Evolutionary conservation across 2,329 filamentous ascomycete genomes (phyloP), one percentile per base, ranked within the genome.

Genomic region (Diplodia intermedia): DNA sequence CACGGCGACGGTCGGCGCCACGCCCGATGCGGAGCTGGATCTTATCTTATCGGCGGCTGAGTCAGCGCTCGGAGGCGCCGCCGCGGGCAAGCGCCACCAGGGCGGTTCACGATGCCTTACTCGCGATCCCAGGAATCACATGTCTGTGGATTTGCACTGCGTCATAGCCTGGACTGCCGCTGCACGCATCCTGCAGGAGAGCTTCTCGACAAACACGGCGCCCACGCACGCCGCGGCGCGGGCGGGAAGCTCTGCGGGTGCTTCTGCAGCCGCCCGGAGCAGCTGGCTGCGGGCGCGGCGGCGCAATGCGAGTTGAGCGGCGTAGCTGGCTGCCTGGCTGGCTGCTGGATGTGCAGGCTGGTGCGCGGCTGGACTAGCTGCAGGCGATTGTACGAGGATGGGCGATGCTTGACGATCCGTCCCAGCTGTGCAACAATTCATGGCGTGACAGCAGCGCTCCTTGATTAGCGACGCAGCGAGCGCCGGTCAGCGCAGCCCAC

Each of bases 391-490:
- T 49, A 50, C 57, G 38, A 43, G 54, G 33, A 57, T 40, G 43
- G 40, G 57, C 38, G 56, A 60, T 49, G 57, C 53, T 63, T 53
- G 60, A 63, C 60, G 60, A 63, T 63, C 57, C 50, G 60, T 20
- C 43, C 40, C 50, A 52, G 54, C 47, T 20, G 47, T 52, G 60
- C 47, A 38, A 52, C 60, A 36, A n/a, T 33, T 49, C 43, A 56
- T 63, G 60, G 60, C 26, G 38, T 63, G 60, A 63, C 60, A 52
- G 60, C 60, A 52, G 60, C 60, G 33, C 43, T 50, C 60, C 31
- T 61, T 61, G 57, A 61, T 61, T 61, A 47, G 56, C 40, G 40
- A 38, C 43, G 60, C 60, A 29, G 33, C 18, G 54, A 52, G 47
- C 57, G 31, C 60, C 60, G 60, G 60, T 63, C 60, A 63, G 60